Base-by-base conservation (phyloP, 768 basidiomycete genomes). In the Sporobolomyces phaffii region DNA sequence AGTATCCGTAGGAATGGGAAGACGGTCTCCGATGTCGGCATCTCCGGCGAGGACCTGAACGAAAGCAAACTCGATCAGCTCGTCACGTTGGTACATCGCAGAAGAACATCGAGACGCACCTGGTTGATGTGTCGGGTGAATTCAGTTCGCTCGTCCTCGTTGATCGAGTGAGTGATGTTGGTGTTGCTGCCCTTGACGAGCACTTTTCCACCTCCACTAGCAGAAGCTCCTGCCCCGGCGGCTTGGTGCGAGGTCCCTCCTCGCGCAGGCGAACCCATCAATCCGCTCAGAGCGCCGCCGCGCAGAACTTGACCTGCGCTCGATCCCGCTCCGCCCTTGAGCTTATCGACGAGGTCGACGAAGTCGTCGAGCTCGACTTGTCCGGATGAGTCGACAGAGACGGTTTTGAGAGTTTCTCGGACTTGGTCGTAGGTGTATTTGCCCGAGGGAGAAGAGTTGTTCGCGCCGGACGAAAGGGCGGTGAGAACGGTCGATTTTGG, bases 121-220 rank as follows among this genome's bases (percentile, higher is more conserved):
- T 83, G 80, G 77, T 99, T 99, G 81, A 99, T 98, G 79, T 99
- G 94, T 76, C 90, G 88, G n/a, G 94, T 98, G 80, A 98, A 98
- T 76, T 94, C 92, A 26, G 84, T 81, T 59, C 91, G 83, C 77
- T 97, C 94, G 77, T 98, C 94, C 78, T 97, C 91, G 80, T 96
- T 96, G 79, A 98, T 87, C 38, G 94, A 94, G 80, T 97, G 94
- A 78, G 88, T 90, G 69, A 91, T 90, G 78, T 93, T 96, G 58
- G 90, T 88, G 73, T 90, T 96, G 5, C 91, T 91, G 63, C 94
- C 94, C 76, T 91, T 86, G 28, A 97, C 90, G 1, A 90, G 90
- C 65, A 97, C 90, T 76, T 91, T 94, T 20, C 93, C 93, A 24
- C 69, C 68, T 24, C 68, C 64, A 44, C 86, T 86, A 74, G n/a